Conservation (phyloP, 305 asterid genomes). For the Rubia balearica region DNA sequence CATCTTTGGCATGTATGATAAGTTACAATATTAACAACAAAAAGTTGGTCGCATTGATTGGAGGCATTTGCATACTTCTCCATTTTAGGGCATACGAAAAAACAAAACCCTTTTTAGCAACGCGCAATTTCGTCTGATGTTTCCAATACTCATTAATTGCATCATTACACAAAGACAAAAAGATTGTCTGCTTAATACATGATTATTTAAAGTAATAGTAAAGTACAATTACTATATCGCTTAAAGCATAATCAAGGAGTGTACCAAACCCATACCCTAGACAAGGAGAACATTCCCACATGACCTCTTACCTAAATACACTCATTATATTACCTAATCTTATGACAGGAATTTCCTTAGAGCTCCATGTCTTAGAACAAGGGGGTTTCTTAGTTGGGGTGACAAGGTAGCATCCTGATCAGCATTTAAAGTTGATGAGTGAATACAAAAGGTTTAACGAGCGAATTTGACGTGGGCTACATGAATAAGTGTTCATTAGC, state of each 20-base stretch:
- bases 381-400: no score
- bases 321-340: no score
- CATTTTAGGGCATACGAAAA: not conserved
- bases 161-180: conserved; percentile 1
- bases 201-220: not conserved
- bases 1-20: not conserved
- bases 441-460: no score
- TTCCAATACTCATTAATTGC: not conserved
- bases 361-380: no score
- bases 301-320: not conserved
- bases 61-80: not conserved
- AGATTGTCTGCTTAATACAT: not conserved
- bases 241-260: not conserved
- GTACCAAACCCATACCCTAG: not conserved
- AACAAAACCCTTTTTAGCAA: not conserved
- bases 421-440: no score
- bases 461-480: no score
- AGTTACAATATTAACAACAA: not conserved
- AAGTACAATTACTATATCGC: not conserved
- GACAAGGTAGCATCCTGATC: no score
- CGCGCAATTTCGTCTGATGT: not conserved
- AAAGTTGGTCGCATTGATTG: not conserved
- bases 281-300: conserved; percentile 6
- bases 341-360: no score
- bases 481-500: no score